These are phyloP conservation scores for Fusarium sp. DNA, from an alignment of 2,329 filamentous ascomycete species.

Conservation along the genomic window DNA sequence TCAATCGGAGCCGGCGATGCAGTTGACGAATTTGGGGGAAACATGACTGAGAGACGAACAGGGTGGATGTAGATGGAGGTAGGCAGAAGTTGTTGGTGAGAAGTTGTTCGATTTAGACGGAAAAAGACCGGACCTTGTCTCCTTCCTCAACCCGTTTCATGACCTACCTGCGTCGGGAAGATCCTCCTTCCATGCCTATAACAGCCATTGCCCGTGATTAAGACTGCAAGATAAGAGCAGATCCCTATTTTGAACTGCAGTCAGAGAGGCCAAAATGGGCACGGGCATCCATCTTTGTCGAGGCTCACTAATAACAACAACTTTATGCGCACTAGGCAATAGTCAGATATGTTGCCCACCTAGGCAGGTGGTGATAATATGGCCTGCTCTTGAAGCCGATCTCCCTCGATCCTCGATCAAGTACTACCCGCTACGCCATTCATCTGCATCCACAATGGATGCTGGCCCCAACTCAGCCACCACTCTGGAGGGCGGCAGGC, in stretches of 20 bases:
- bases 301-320: constrained; percentile 4
- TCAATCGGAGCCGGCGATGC: neutral
- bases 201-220: neutral
- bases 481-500: neutral
- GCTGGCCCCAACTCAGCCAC: neutral
- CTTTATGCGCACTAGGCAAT: constrained; percentile 8
- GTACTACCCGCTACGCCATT: neutral
- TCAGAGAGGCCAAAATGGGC: neutral
- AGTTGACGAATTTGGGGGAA: neutral
- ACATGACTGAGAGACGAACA: neutral
- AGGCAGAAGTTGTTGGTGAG: neutral
- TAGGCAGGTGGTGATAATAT: constrained; percentile 15
- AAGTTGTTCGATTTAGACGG: neutral
- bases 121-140: neutral
- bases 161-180: neutral
- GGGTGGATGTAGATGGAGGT: neutral
- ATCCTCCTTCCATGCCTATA: constrained; percentile 1
- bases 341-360: constrained; percentile 12
- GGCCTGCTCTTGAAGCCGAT: neutral
- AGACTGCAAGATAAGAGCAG: constrained; percentile 1
- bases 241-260: constrained; percentile 1
- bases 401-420: constrained; percentile 5
- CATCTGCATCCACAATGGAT: neutral
- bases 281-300: neutral
- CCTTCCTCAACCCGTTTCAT: neutral